Conservation (phyloP, 106 monocot species). For the Acorus calamus region DNA sequence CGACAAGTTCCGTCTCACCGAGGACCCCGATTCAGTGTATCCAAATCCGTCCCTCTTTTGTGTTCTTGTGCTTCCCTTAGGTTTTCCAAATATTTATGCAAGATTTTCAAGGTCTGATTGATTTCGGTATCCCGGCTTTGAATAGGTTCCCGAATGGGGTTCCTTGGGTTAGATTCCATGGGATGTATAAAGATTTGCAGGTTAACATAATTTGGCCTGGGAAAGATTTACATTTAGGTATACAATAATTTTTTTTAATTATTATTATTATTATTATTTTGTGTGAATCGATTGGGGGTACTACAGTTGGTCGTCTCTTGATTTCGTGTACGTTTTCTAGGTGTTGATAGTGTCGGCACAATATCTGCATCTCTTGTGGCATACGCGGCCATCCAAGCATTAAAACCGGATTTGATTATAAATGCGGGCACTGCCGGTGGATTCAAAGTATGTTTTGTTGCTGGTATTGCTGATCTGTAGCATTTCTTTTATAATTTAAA, state of each 20-base stretch:
- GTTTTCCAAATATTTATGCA: too few species aligned
- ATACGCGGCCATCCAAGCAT: constrained; percentile 77
- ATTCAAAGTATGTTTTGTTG: constrained; percentile 57
- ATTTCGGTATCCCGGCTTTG: too few species aligned
- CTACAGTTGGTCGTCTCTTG: too few species aligned
- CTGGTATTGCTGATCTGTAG: background rate
- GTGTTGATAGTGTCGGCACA: constrained; percentile 90
- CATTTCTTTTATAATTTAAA: too few species aligned
- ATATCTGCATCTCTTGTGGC: constrained; percentile 75
- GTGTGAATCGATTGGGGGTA: too few species aligned
- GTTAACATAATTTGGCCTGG: constrained; percentile 82
- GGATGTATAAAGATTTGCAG: constrained; percentile 58
- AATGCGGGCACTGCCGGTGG: constrained; percentile 98
- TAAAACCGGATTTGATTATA: constrained; percentile 86
- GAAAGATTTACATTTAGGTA: constrained; percentile 70
- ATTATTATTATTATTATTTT: too few species aligned
- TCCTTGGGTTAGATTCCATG: constrained; percentile 85
- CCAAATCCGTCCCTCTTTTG: too few species aligned
- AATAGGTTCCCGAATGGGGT: constrained; percentile 80
- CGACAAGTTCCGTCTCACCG: constrained; percentile 55
- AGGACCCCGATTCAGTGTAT: constrained; percentile 55
- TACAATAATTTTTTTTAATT: background rate
- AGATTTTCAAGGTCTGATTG: too few species aligned
- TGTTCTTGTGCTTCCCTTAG: too few species aligned
- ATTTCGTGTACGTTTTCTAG: constrained; percentile 25